Evolutionary conservation across 257 asterid genomes (phyloP).

Genomic region (Nicotiana knightiana): DNA sequence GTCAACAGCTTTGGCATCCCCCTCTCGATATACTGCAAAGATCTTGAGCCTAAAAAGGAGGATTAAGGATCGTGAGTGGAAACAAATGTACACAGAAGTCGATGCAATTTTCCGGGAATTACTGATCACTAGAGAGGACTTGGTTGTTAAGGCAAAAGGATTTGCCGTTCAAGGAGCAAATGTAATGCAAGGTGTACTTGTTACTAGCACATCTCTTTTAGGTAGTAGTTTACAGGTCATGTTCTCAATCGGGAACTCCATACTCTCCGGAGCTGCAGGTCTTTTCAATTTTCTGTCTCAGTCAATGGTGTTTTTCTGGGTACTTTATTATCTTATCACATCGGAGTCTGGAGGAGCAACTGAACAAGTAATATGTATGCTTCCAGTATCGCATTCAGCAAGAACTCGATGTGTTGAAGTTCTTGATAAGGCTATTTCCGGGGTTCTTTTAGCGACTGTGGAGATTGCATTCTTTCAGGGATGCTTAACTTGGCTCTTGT

Average conservation of each 20-base stretch:
- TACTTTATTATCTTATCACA: slow-evolving; percentile 73
- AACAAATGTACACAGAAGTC: slow-evolving; percentile 52
- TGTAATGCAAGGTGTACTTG: slow-evolving; percentile 64
- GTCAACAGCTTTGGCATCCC: slow-evolving; percentile 47
- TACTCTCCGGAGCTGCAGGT: slow-evolving; percentile 90
- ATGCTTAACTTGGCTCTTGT: slow-evolving; percentile 88
- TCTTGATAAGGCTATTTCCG: slow-evolving; percentile 75
- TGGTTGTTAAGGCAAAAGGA: slow-evolving; percentile 80
- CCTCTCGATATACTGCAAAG: slow-evolving; percentile 66
- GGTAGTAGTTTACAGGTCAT: slow-evolving; percentile 69
- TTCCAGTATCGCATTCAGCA: slow-evolving; percentile 67
- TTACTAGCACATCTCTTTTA: slow-evolving; percentile 58
- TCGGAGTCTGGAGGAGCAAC: slow-evolving; percentile 95
- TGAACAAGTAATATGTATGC: slow-evolving; percentile 76
- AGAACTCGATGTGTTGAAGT: slow-evolving; percentile 74
- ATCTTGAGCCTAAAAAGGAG: slow-evolving; percentile 41
- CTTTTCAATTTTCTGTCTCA: slow-evolving; percentile 71
- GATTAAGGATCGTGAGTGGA: slow-evolving; percentile 68
- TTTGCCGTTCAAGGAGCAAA: slow-evolving; percentile 76
- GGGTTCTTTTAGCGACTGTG: slow-evolving; percentile 76
- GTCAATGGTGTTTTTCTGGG: slow-evolving; percentile 84
- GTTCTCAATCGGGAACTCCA: slow-evolving; percentile 55
- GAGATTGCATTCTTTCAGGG: slow-evolving; percentile 92
- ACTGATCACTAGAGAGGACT: slow-evolving; percentile 57
- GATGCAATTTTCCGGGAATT: slow-evolving; percentile 60